Evolutionary conservation across 2,329 filamentous ascomycete genomes (phyloP).

Genomic region (Alternaria brassicicola): DNA sequence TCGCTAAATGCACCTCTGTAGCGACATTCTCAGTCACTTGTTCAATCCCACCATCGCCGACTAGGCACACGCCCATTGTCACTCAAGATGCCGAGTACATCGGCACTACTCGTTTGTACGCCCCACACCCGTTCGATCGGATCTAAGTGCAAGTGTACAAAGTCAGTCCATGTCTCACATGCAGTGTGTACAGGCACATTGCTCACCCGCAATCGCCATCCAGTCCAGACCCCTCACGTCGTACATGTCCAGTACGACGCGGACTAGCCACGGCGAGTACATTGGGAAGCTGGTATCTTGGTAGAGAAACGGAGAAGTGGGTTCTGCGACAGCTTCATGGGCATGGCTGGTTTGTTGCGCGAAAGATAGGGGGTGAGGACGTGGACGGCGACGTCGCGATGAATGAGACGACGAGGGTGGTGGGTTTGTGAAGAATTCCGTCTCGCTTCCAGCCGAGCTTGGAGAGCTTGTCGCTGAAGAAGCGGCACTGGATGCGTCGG

Average conservation of each 20-base stretch:
- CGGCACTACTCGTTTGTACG: constrained; percentile 40
- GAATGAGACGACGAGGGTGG: constrained; percentile 3
- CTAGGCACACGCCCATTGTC: constrained; percentile 44
- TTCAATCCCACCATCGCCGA: constrained; percentile 46
- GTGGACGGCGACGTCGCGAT: constrained; percentile 3
- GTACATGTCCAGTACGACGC: constrained; percentile 45
- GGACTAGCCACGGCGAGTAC: constrained; percentile 46
- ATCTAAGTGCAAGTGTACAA: no score
- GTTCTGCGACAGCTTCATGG: constrained; percentile 4
- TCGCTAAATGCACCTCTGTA: not conserved
- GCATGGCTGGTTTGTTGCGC: constrained; percentile 10
- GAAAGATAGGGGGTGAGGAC: constrained; percentile 21
- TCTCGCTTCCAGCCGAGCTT: constrained; percentile 22
- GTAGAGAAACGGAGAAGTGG: constrained; percentile 33
- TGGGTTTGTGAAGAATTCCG: constrained; percentile 12
- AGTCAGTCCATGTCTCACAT: no score
- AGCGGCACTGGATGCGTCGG: constrained; percentile 26
- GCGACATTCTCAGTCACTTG: not conserved
- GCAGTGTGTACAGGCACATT: no score
- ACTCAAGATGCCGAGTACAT: constrained; percentile 45
- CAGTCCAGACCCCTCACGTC: constrained; percentile 45
- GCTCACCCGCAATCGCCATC: constrained; percentile 49
- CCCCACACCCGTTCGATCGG: constrained; percentile 44
- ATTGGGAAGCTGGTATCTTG: constrained; percentile 38
- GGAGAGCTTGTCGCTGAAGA: constrained; percentile 36